Evolutionary conservation across 257 asterid species (phyloP), one percentile per base, ranked within the genome.

Genomic region (Solanum commersonii): DNA sequence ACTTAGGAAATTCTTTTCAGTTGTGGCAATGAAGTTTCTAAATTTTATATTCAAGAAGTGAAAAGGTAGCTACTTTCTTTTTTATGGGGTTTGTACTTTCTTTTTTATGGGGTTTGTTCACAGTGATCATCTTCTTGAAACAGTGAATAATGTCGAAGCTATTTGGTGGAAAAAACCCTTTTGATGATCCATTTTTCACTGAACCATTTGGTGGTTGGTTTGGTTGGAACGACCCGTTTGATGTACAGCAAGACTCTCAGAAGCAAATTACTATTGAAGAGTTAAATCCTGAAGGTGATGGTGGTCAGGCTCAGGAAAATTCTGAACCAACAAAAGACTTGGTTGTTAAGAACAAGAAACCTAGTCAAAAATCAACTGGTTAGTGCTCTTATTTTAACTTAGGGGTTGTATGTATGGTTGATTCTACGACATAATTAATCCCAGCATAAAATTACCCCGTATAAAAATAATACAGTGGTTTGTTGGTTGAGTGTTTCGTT

Each of bases 111-210:
- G 60, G 70, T 82, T 82, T 49, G 70, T 82, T 82, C n/a, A 23
- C 6, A n/a, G 11, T 77, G 56, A 74, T 82, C 25, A 14, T 82
- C 25, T 82, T 82, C 44, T 82, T 49, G 70, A 49, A 71, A 82
- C 70, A 82, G 70, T 10, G 86, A 68, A 85, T 35, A 87, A 95
- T 96, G 98, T 91, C 90, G 56, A 89, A 90, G 82, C 92, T 94
- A 76, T 95, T 95, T 93, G 98, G 98, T 83, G 98, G 98, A 83
- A 93, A 93, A 49, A 90, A 88, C 89, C 97, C 97, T 10, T 95
- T 96, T 87, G 97, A 96, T 86, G 93, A 95, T 82, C 98, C 98
- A 0, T 95, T 96, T 68, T 95, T 94, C 87, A 92, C 94, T 72
- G 94, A 89, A 38, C 94, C 96, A 83, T 93, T 93, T 89, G 91